Evolutionary conservation across 352 stramenopile species (phyloP), one percentile per base, ranked within the genome.

Genomic region (Halophytophthora polymorphica): DNA sequence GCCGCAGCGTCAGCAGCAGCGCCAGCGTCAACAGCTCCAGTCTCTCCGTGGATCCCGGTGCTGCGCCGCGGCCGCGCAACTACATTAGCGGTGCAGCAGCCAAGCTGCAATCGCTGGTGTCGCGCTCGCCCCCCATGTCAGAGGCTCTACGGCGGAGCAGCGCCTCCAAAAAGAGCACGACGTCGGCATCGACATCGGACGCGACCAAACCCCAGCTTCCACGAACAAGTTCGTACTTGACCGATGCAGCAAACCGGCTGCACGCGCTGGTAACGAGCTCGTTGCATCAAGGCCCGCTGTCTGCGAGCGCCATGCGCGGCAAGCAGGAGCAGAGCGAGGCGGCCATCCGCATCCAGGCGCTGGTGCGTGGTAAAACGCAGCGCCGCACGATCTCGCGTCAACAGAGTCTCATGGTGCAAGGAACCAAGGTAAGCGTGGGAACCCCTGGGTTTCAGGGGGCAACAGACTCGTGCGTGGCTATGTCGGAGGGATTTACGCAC

Each of bases 271-370:
- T 77, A 10, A 66, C 57, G 13, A 59, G 69, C n/a, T 54, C 18
- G 18, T 19, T 50, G 15, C 6, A 45, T 25, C 42, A 61, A 60
- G 50, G 23, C 13, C 49, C 52, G 11, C 36, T 64, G 40, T 58
- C 52, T 6, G 45, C 45, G 29, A 52, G 41, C 34, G 28, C 40
- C 12, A 17, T 66, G 34, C 31, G 51, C 15, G 57, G 48, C 7
- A 53, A 49, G 36, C 33, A 67, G 28, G 31, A 53, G 11, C 58
- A 69, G 35, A 69, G 60, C 17, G 73, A 86, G 13, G 80, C 76
- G 0, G 83, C 77, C 17, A 75, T 72, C 18, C 74, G 73, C 40
- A 91, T 91, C 56, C 78, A 93, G 57, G 77, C 80, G 29, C 64
- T 89, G 2, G 73, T 88, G 19, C 62, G 80, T 6, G 80, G 78